Percentiles rank a stretch among this genome's conserved stretches.
Conservation (phyloP, 2,329 filamentous ascomycete species). For the Fusarium buxicola region DNA sequence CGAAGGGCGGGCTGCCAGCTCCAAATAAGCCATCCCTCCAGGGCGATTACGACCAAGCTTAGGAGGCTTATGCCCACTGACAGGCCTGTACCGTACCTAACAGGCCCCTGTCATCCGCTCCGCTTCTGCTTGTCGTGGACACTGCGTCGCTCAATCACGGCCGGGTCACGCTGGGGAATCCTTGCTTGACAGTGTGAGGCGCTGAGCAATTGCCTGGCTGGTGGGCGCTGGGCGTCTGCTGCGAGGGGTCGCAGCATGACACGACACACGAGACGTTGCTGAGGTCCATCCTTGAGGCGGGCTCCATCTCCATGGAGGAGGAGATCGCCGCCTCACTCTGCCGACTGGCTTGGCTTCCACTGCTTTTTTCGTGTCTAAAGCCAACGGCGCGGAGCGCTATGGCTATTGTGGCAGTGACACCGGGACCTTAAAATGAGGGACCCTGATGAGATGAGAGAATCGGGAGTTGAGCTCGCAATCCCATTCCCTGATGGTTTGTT, state of each 20-base stretch:
- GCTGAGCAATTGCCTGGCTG: constrained; percentile 11
- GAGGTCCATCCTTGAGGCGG: constrained; percentile 13
- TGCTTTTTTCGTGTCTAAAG: not conserved
- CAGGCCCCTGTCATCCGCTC: no score
- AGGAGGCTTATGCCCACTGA: no score
- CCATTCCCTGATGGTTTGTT: not conserved
- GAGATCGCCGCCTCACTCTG: constrained; percentile 39
- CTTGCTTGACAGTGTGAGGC: constrained; percentile 39
- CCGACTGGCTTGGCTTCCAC: constrained; percentile 4
- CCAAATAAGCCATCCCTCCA: constrained; percentile 2
- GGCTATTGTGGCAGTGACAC: constrained; percentile 12
- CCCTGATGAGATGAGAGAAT: constrained; percentile 2
- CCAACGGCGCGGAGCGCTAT: not conserved
- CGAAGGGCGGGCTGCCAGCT: not conserved
- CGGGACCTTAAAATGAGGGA: constrained; percentile 12
- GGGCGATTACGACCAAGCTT: no score
- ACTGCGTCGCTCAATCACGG: not conserved
- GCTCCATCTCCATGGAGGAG: constrained; percentile 1
- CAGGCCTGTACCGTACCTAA: no score
- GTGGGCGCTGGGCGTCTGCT: not conserved
- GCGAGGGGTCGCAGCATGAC: constrained; percentile 26
- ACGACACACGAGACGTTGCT: constrained; percentile 31
- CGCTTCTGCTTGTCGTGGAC: no score
- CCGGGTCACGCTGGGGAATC: constrained; percentile 43
- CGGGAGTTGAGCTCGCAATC: constrained; percentile 1